Evolutionary conservation across 2,329 filamentous ascomycete genomes (phyloP).

Genomic region (Teratosphaeria gauchensis): DNA sequence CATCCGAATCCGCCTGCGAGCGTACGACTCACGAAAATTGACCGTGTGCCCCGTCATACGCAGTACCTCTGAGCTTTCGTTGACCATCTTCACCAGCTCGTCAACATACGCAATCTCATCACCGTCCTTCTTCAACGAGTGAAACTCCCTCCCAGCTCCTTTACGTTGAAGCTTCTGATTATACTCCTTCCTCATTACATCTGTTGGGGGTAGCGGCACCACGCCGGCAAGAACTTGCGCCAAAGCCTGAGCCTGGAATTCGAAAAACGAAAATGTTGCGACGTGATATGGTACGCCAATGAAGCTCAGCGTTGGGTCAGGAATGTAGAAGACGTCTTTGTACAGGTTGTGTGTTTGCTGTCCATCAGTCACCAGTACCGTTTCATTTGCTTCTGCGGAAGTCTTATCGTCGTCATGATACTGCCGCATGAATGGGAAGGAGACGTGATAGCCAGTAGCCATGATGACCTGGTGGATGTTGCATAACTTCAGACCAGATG

Average conservation of each 20-base stretch:
- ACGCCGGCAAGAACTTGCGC: slow-evolving; percentile 48
- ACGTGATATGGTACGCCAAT: slow-evolving; percentile 57
- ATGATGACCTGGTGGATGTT: slow-evolving; percentile 54
- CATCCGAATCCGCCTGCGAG: slow-evolving; percentile 23
- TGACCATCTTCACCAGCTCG: slow-evolving; percentile 31
- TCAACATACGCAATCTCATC: slow-evolving; percentile 32
- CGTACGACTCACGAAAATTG: slow-evolving; percentile 28
- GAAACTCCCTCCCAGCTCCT: slow-evolving; percentile 35
- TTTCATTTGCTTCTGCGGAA: slow-evolving; percentile 41
- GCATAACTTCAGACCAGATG: slow-evolving; percentile 43
- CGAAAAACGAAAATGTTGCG: slow-evolving; percentile 59
- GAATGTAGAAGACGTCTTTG: slow-evolving; percentile 63
- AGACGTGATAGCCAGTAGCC: slow-evolving; percentile 60
- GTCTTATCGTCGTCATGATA: slow-evolving; percentile 38
- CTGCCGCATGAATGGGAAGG: slow-evolving; percentile 52
- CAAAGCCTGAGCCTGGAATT: slow-evolving; percentile 57
- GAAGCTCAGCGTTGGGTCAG: slow-evolving; percentile 54
- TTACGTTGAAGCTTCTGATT: slow-evolving; percentile 25
- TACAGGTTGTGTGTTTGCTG: slow-evolving; percentile 56
- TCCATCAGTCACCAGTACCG: slow-evolving; percentile 54
- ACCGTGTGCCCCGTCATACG: slow-evolving; percentile 27
- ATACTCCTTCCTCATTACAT: slow-evolving; percentile 37
- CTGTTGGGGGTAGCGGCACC: slow-evolving; percentile 36
- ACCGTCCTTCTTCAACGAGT: slow-evolving; percentile 31
- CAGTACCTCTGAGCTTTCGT: slow-evolving; percentile 10